These are phyloP conservation scores for Macadamia tetraphylla DNA, from an alignment of 164 flowering plant species.

Conservation along the genomic window DNA sequence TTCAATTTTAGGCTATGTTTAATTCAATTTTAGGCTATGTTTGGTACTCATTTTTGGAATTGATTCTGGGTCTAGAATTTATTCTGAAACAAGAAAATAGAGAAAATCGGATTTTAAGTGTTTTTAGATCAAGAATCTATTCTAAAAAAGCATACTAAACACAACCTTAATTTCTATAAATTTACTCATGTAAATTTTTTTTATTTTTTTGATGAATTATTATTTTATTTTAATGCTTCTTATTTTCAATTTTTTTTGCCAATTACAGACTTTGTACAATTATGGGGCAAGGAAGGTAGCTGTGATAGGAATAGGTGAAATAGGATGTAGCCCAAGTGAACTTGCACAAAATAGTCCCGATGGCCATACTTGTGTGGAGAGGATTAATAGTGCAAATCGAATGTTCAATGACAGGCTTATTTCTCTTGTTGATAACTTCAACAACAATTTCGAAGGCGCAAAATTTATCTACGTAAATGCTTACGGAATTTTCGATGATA, in stretches of 20 bases:
- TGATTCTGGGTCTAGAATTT: too few species aligned
- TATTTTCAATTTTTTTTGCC: too few species aligned
- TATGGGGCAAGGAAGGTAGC: conserved; percentile 82
- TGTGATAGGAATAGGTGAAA: conserved; percentile 60
- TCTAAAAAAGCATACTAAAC: too few species aligned
- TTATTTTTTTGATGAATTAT: too few species aligned
- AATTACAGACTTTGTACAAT: conserved; percentile 46
- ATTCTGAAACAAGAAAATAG: too few species aligned
- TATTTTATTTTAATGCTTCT: not conserved
- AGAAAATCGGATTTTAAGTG: too few species aligned
- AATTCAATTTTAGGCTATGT: not conserved
- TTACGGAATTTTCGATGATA: conserved; percentile 56
- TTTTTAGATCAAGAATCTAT: too few species aligned
- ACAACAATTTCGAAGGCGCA: conserved; percentile 32
- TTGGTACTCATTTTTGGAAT: too few species aligned
- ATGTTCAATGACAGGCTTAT: conserved; percentile 48
- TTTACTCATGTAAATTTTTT: too few species aligned
- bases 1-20: not conserved
- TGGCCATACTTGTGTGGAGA: conserved; percentile 43
- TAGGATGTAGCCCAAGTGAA: conserved; percentile 74
- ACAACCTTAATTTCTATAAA: too few species aligned
- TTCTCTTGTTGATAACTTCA: conserved; percentile 33
- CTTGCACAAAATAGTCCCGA: conserved; percentile 47
- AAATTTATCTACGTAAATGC: conserved; percentile 47
- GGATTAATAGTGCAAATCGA: conserved; percentile 48